These are phyloP conservation scores for Suillus brevipes DNA, from an alignment of 768 basidiomycete species.

Conservation along the genomic window DNA sequence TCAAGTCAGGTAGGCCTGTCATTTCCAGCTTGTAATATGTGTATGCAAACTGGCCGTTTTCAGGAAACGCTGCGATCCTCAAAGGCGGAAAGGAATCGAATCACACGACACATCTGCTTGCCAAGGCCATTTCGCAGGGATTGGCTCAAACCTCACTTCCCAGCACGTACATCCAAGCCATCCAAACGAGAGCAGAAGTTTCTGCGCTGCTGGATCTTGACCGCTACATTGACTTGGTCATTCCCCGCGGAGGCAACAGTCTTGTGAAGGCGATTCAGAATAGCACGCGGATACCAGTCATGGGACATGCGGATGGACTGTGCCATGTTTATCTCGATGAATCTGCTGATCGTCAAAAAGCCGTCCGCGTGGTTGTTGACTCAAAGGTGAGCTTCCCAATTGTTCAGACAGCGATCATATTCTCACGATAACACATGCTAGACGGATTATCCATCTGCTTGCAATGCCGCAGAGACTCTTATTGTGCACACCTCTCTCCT, in stretches of 20 bases:
- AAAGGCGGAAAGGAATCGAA: constrained; percentile 98
- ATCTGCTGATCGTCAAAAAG: constrained; percentile 75
- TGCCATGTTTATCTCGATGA: constrained; percentile 91
- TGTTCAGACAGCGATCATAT: background rate
- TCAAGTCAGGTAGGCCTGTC: constrained; percentile 80
- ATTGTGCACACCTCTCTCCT: constrained; percentile 79
- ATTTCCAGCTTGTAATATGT: constrained; percentile 4
- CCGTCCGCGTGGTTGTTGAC: constrained; percentile 80
- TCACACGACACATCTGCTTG: constrained; percentile 73
- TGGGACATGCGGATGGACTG: constrained; percentile 98
- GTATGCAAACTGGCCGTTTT: background rate
- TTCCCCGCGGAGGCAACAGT: constrained; percentile 91
- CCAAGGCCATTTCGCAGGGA: constrained; percentile 77
- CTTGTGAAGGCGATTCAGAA: constrained; percentile 90
- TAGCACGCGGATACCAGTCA: constrained; percentile 90
- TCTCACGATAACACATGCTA: constrained; percentile 32
- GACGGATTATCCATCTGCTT: constrained; percentile 95
- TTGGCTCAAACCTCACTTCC: constrained; percentile 74
- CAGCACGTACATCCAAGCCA: constrained; percentile 81
- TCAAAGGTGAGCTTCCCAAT: constrained; percentile 66
- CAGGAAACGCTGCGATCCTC: constrained; percentile 95
- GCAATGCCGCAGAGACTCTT: constrained; percentile 90
- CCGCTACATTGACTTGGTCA: constrained; percentile 93
- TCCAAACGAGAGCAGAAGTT: constrained; percentile 91
- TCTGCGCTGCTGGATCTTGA: constrained; percentile 84